Evolutionary conservation across 345 rosid species (phyloP).

Genomic region (Microcos paniculata): DNA sequence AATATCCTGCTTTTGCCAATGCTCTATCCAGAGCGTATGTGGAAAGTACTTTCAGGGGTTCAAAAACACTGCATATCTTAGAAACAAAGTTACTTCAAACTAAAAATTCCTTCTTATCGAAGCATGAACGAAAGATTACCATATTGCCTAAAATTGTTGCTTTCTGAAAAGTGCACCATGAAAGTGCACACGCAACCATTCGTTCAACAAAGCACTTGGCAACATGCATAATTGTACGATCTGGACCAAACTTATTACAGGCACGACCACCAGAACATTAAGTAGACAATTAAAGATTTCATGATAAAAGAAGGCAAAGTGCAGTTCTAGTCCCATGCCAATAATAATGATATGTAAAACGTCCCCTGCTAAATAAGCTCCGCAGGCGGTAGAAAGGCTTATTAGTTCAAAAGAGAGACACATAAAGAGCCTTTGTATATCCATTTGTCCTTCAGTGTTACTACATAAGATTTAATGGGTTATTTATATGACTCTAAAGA

Average conservation of each 20-base stretch:
- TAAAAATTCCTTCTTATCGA: background rate
- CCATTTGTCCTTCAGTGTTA: background rate
- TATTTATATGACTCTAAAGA: background rate
- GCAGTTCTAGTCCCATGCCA: background rate
- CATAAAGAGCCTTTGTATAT: background rate
- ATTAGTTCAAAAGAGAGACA: background rate
- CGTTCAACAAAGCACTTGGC: slow-evolving; percentile 3
- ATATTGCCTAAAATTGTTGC: background rate
- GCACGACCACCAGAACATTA: background rate
- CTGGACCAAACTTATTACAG: background rate
- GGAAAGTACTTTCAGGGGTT: background rate
- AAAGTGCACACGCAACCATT: background rate
- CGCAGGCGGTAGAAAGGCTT: background rate
- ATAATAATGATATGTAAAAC: background rate
- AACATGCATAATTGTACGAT: background rate
- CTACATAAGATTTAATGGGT: background rate
- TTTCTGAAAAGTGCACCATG: background rate
- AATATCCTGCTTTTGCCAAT: background rate
- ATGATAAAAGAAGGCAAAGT: background rate
- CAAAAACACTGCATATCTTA: background rate
- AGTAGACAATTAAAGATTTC: background rate
- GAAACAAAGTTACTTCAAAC: background rate
- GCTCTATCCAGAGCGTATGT: background rate
- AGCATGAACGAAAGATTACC: slow-evolving; percentile 4
- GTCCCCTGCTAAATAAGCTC: background rate